These are phyloP conservation scores for Cyberlindnera samutprakarnensis DNA, from an alignment of 805 yeast genomes.

Conservation along the genomic window DNA sequence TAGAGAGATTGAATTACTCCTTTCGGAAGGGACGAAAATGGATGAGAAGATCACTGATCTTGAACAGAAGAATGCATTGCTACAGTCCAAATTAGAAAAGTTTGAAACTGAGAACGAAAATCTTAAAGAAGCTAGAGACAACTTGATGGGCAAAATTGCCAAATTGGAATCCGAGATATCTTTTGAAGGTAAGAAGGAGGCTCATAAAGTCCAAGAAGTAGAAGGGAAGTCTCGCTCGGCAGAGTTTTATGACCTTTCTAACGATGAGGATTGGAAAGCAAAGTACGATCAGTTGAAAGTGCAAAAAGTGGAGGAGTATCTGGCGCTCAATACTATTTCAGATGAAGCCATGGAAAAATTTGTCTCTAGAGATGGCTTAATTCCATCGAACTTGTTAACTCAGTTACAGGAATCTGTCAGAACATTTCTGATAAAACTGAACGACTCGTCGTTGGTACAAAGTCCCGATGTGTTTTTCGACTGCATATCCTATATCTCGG, in stretches of 20 bases:
- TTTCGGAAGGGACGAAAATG: constrained; percentile 43
- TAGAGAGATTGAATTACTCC: constrained; percentile 36
- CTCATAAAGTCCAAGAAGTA: constrained; percentile 5
- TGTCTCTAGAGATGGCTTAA: constrained; percentile 33
- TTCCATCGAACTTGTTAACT: constrained; percentile 37
- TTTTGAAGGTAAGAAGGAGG: constrained; percentile 2
- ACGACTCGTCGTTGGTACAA: constrained; percentile 11
- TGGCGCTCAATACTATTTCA: constrained; percentile 17
- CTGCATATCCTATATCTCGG: constrained; percentile 41
- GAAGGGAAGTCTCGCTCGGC: too few relatives aligned
- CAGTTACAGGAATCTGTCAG: constrained; percentile 44
- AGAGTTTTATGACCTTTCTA: neutral
- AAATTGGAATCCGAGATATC: constrained; percentile 15
- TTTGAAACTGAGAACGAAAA: constrained; percentile 17
- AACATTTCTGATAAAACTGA: constrained; percentile 30
- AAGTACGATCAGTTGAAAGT: constrained; percentile 34
- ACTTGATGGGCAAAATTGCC: constrained; percentile 12
- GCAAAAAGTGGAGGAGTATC: constrained; percentile 22
- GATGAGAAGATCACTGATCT: constrained; percentile 35
- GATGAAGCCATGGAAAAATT: constrained; percentile 24
- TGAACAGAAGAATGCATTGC: constrained; percentile 24
- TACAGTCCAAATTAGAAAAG: constrained; percentile 22
- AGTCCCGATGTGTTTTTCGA: constrained; percentile 34
- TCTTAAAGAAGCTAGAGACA: constrained; percentile 16
- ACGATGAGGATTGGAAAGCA: constrained; percentile 38